Percentiles rank a stretch among this genome's conserved stretches.
phyloP scores from a whole-genome alignment of 169 alveolate species.

The Cryptosporidium andersoni region DNA sequence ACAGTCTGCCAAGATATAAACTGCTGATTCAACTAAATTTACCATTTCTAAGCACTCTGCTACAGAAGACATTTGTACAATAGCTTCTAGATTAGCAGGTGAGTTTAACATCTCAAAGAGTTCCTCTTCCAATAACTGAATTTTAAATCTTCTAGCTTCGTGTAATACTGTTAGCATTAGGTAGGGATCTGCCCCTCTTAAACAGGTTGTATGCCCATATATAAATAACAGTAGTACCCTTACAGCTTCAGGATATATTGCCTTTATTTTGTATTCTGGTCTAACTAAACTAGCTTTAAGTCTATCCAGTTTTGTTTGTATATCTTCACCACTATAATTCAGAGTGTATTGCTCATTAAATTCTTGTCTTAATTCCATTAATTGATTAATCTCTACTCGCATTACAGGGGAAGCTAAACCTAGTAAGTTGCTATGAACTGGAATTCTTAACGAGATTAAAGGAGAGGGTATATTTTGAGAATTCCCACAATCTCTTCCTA shows the following conservation, averaged over 20 bases:
- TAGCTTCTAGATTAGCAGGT: constrained; percentile 50
- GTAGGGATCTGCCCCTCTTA: constrained; percentile 67
- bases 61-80: constrained; percentile 68
- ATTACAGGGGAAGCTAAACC: constrained; percentile 66
- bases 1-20: constrained; percentile 60
- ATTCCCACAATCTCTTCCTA: constrained; percentile 11
- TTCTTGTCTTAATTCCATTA: constrained; percentile 67
- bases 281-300: constrained; percentile 56
- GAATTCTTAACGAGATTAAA: constrained; percentile 55
- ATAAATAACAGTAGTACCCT: constrained; percentile 52
- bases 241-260: constrained; percentile 70
- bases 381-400: constrained; percentile 70
- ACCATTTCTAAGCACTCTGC: constrained; percentile 69
- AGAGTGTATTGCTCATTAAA: constrained; percentile 56
- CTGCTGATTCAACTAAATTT: constrained; percentile 38
- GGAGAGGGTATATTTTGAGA: constrained; percentile 37
- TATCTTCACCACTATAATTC: constrained; percentile 28
- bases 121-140: constrained; percentile 54
- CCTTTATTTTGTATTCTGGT: constrained; percentile 68
- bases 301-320: constrained; percentile 34
- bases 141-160: constrained; percentile 70
- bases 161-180: constrained; percentile 51
- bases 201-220: constrained; percentile 66
- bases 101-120: constrained; percentile 61
- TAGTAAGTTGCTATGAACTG: constrained; percentile 59